phyloP scores from a whole-genome alignment of 306 rosid genomes.

The Rosa chinensis region DNA sequence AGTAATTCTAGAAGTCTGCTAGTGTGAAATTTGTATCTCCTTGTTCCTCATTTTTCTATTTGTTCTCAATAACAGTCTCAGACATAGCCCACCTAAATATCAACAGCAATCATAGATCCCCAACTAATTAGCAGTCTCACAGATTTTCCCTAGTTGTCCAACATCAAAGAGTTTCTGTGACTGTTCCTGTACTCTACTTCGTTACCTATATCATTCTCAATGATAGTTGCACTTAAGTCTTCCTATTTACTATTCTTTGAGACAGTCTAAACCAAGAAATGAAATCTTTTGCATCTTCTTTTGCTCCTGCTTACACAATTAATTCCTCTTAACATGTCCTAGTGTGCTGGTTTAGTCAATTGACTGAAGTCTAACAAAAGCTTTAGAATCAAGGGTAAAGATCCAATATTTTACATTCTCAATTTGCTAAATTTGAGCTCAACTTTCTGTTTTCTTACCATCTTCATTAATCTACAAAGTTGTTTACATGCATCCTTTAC shows the following conservation, averaged over 20 bases:
- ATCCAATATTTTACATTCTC: background rate
- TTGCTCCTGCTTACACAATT: background rate
- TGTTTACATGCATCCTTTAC: background rate
- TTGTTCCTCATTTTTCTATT: background rate
- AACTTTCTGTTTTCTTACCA: background rate
- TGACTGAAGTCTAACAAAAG: background rate
- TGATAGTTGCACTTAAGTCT: background rate
- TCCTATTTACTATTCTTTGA: background rate
- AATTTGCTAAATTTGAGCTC: background rate
- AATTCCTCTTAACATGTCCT: background rate
- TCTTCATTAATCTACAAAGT: background rate
- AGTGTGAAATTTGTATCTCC: background rate
- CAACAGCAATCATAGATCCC: background rate
- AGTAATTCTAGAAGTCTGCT: background rate
- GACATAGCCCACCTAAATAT: background rate
- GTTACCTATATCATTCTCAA: background rate
- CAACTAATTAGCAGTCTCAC: background rate
- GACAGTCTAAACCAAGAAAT: background rate
- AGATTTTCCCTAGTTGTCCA: background rate
- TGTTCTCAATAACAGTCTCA: background rate
- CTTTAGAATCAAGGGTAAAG: background rate
- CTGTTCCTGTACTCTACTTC: background rate
- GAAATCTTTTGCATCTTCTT: background rate
- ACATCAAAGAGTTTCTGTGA: background rate
- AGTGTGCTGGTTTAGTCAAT: background rate